These are phyloP conservation scores for Nelumbo lutea DNA, from an alignment of 164 flowering plant genomes.

Conservation along the genomic window DNA sequence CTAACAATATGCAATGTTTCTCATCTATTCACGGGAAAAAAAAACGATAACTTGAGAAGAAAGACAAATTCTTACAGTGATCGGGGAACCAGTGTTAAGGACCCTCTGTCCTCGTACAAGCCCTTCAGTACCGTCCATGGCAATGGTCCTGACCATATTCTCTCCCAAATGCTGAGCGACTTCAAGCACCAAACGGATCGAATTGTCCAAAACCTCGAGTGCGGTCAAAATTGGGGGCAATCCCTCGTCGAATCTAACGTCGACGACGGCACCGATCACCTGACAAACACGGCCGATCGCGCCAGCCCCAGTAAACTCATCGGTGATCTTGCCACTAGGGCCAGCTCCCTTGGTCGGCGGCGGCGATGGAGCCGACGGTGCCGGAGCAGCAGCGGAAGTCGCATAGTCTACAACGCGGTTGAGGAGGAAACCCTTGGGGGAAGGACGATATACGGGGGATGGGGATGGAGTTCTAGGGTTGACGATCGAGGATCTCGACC, in stretches of 20 bases:
- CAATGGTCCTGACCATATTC: conserved; percentile 43
- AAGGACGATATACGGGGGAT: conserved; percentile 16
- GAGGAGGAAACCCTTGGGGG: conserved; percentile 27
- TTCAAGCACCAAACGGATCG: conserved; percentile 35
- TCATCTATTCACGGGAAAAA: not conserved
- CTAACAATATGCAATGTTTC: not conserved
- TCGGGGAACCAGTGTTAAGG: conserved; percentile 49
- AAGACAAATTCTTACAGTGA: conserved; percentile 27
- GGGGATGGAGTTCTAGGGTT: conserved; percentile 22
- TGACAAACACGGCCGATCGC: conserved; percentile 5
- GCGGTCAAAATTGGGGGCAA: conserved; percentile 37
- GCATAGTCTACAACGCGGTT: conserved; percentile 26
- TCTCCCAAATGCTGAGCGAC: conserved; percentile 48
- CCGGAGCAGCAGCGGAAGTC: conserved; percentile 27
- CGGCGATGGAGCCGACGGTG: conserved; percentile 19
- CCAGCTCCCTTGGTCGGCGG: conserved; percentile 8
- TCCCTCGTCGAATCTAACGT: conserved; percentile 29
- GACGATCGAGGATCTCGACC: conserved; percentile 18
- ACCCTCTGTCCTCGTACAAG: conserved; percentile 47
- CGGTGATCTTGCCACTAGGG: conserved; percentile 27
- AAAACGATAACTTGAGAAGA: not conserved
- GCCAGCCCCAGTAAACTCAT: no score
- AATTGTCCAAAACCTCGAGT: conserved; percentile 29
- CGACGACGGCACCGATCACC: conserved; percentile 44
- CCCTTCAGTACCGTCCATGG: conserved; percentile 52